Base-by-base conservation (phyloP, 2,329 filamentous ascomycete species). In the Penicillium griseofulvum region DNA sequence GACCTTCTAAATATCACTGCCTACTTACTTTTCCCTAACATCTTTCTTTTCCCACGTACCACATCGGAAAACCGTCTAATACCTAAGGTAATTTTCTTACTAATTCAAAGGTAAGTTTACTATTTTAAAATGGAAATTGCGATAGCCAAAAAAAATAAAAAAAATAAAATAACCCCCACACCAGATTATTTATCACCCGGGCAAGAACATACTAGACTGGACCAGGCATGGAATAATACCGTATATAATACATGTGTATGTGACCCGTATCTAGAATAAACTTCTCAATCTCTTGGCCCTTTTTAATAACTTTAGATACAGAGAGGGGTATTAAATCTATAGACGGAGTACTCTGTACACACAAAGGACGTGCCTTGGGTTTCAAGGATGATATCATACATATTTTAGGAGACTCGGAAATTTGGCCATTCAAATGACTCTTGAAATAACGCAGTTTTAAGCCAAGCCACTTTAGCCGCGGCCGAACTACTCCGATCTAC, bases 401-500 rank as follows among this genome's bases (percentile, higher is more conserved):
- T 16, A 31, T 12, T 31, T 11, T 31, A 2, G 29, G 29, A 29
- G 28, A 10, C 28, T 49, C 37, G 51, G 37, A 22, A 49, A 48
- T 33, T 19, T 19, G 33, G 22, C 48, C 48, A 34, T 26, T 43
- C 28, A 50, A 43, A 43, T 17, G 26, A 41, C 43, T 17, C 11
- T 45, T 45, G 11, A 29, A 36, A 34, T 19, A 11, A 36, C n/a
- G 12, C 29, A 45, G 14, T 41, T 28, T 17, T 9, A 33, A 41
- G 38, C 52, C 49, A 57, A 54, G 49, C 48, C 48, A 59, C 51
- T n/a, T 22, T 45, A 57, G 44, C 49, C 38, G 31, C 46, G 52
- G 41, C 60, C 51, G 60, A 62, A 38, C 28, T 55, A 9, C 55
- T 62, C 60, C 56, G 58, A 42, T 46, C 41, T 50, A n/a, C 8